phyloP scores from a whole-genome alignment of 2,329 filamentous ascomycete species.

The Arthrinium phaeospermum region DNA sequence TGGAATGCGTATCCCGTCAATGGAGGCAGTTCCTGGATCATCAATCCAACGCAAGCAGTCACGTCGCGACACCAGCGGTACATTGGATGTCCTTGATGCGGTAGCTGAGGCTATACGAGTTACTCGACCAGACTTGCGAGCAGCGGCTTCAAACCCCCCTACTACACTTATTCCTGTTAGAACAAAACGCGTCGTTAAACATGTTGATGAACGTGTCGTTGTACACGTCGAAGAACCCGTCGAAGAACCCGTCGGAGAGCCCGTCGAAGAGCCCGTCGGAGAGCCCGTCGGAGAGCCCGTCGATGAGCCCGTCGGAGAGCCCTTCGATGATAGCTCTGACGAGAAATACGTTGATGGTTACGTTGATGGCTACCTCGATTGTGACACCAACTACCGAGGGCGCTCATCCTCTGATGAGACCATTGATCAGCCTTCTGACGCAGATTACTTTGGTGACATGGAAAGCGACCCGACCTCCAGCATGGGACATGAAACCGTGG shows the following conservation, averaged over 20 bases:
- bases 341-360: background rate
- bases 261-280: no score
- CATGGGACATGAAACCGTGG: no score
- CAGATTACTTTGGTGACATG: background rate
- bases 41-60: background rate
- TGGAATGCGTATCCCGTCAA: background rate
- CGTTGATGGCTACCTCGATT: background rate
- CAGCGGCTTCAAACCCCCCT: no score
- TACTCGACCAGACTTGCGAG: background rate
- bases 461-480: background rate
- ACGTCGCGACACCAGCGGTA: background rate
- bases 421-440: background rate
- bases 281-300: no score
- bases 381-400: background rate
- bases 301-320: no score
- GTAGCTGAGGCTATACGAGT: background rate
- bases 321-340: no score
- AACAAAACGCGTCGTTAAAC: no score
- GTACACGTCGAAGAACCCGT: no score
- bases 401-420: background rate
- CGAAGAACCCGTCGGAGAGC: no score
- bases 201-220: no score
- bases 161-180: no score
- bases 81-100: background rate
- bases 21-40: background rate